Evolutionary conservation across 1,139 yeast genomes (phyloP).

Genomic region (Taiozyma sp.): DNA sequence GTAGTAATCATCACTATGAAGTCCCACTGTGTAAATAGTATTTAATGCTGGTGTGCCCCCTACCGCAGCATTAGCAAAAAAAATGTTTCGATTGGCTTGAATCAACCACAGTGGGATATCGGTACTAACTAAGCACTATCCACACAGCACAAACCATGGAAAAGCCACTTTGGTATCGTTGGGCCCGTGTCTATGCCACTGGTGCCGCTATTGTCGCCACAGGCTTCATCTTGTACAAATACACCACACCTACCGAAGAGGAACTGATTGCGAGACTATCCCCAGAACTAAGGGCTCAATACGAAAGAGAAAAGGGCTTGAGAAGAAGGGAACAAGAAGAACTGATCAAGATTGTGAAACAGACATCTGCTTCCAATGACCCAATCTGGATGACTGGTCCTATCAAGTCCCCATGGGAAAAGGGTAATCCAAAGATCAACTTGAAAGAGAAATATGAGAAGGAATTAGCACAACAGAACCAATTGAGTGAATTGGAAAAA

Average conservation of each 20-base stretch:
- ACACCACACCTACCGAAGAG: conserved; percentile 81
- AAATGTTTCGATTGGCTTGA: conserved; percentile 7
- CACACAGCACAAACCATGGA: conserved; percentile 22
- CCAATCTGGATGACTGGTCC: conserved; percentile 82
- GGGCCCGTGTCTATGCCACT: conserved; percentile 56
- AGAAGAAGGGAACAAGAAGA: conserved; percentile 63
- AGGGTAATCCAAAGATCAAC: conserved; percentile 28
- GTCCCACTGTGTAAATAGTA: too few species aligned
- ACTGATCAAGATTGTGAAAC: conserved; percentile 56
- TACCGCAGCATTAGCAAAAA: conserved; percentile 3
- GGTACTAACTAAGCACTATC: neutral
- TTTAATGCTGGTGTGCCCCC: neutral
- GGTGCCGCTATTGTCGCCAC: conserved; percentile 59
- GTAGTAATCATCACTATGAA: too few species aligned
- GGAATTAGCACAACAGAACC: conserved; percentile 39
- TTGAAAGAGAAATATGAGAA: conserved; percentile 45
- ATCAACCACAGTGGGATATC: neutral
- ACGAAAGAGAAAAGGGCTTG: conserved; percentile 58
- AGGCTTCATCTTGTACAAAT: conserved; percentile 63
- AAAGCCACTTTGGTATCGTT: conserved; percentile 46
- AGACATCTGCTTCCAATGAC: conserved; percentile 59
- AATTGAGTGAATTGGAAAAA: conserved; percentile 39
- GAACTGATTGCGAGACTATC: conserved; percentile 66
- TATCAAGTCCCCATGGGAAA: conserved; percentile 59
- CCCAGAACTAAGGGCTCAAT: conserved; percentile 76